Evolutionary conservation across 2,329 filamentous ascomycete genomes (phyloP).

Genomic region (Amesomyces nigricolor): DNA sequence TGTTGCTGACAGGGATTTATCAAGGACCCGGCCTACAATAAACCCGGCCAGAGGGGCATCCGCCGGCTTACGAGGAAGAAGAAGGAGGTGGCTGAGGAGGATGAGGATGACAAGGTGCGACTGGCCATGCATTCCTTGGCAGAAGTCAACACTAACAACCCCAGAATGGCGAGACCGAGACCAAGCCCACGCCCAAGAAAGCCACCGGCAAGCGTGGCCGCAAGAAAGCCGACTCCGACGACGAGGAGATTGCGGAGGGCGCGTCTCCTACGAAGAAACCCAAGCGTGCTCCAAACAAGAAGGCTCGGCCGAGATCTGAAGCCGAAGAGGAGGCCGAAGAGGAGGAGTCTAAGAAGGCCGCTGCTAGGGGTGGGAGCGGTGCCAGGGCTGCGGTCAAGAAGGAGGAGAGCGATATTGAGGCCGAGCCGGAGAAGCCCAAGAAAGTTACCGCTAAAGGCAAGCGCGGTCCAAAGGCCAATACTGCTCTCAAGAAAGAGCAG

Average conservation of each 20-base stretch:
- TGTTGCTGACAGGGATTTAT: slow-evolving; percentile 7
- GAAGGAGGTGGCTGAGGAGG: slow-evolving; percentile 20
- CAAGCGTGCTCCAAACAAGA: slow-evolving; percentile 27
- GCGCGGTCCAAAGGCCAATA: slow-evolving; percentile 21
- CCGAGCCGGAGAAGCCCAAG: slow-evolving; percentile 14
- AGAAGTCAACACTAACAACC: not conserved
- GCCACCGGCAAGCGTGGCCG: slow-evolving; percentile 34
- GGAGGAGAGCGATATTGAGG: not conserved
- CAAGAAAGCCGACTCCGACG: slow-evolving; percentile 31
- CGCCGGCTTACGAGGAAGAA: slow-evolving; percentile 39
- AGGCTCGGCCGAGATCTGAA: slow-evolving; percentile 1
- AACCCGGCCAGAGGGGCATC: slow-evolving; percentile 60
- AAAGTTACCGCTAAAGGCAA: slow-evolving; percentile 10
- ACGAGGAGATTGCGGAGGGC: slow-evolving; percentile 29
- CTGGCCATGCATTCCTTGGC: not conserved
- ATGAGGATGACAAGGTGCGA: not conserved
- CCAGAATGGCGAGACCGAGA: slow-evolving; percentile 23
- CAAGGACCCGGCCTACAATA: slow-evolving; percentile 72
- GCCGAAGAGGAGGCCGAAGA: not conserved
- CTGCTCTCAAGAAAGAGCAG: slow-evolving; percentile 11
- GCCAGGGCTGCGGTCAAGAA: slow-evolving; percentile 19
- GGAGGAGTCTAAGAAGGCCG: slow-evolving; percentile 10
- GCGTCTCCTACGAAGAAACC: slow-evolving; percentile 35
- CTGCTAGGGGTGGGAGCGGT: slow-evolving; percentile 6
- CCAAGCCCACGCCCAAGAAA: slow-evolving; percentile 27